phyloP scores from a whole-genome alignment of 2,329 filamentous ascomycete species.

The Akanthomyces uredinophilus region DNA sequence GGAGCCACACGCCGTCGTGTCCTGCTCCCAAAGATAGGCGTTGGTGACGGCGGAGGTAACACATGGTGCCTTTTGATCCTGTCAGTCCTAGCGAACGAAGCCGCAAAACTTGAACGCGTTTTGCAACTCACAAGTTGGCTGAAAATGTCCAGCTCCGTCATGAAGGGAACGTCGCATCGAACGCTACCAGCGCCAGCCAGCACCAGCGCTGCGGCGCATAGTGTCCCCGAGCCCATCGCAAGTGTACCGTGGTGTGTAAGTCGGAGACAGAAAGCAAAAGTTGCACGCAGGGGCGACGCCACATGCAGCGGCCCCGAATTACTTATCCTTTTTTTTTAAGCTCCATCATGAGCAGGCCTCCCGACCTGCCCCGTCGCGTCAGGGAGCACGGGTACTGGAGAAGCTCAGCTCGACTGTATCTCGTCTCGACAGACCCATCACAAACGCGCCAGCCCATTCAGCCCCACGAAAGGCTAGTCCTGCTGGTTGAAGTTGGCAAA shows the following conservation, averaged over 20 bases:
- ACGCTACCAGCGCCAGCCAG: background rate
- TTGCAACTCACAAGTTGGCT: constrained; percentile 27
- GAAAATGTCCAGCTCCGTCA: constrained; percentile 33
- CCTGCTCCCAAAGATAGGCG: constrained; percentile 35
- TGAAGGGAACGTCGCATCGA: constrained; percentile 26
- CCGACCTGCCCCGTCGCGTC: background rate
- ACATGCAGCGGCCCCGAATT: background rate
- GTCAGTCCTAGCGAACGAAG: background rate
- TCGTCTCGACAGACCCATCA: background rate
- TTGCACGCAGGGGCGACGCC: background rate
- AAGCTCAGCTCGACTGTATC: constrained; percentile 6
- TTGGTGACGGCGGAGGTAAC: constrained; percentile 36
- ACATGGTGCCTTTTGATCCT: constrained; percentile 37
- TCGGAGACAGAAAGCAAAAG: background rate
- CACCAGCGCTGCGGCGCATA: background rate
- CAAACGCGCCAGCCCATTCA: background rate
- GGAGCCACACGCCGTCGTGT: constrained; percentile 30
- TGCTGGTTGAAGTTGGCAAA: background rate
- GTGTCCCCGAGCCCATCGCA: background rate
- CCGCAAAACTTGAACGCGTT: background rate
- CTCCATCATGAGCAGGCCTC: too few species aligned
- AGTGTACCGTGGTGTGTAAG: background rate
- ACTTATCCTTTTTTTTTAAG: background rate
- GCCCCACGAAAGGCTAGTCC: background rate
- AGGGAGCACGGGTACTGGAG: background rate